Conservation (phyloP, 257 asterid species). For the Fraxinus excelsior region DNA sequence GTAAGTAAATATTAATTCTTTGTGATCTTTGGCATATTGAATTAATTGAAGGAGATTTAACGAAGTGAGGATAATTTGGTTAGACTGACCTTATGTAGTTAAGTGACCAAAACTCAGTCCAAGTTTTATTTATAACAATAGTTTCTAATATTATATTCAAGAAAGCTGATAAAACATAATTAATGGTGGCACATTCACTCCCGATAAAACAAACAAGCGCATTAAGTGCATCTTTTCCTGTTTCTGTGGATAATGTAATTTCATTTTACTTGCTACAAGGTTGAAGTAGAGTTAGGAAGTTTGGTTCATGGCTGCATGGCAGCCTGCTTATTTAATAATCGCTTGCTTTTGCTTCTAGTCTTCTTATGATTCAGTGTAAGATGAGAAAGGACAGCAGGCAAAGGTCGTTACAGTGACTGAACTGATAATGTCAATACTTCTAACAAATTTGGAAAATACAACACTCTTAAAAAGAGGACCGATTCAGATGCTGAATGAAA, state of each 20-base stretch:
- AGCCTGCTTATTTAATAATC: neutral
- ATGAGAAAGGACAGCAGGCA: constrained; percentile 12
- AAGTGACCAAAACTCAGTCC: neutral
- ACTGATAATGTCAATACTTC: neutral
- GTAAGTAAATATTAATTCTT: neutral
- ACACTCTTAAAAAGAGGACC: neutral
- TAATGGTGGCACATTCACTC: neutral
- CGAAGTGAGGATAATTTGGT: neutral
- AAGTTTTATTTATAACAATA: neutral
- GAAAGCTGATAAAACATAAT: neutral
- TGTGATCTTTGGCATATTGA: neutral
- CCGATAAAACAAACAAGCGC: neutral
- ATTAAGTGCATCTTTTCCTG: neutral
- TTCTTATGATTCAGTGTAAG: neutral
- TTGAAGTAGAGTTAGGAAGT: neutral
- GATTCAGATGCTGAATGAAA: neutral
- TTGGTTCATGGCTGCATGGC: neutral
- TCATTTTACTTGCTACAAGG: constrained; percentile 5
- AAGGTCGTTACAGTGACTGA: neutral
- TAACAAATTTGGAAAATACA: neutral
- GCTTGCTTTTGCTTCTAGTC: constrained; percentile 13
- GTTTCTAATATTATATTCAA: neutral
- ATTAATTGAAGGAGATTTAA: neutral
- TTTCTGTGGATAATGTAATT: neutral
- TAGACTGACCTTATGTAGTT: neutral